Evolutionary conservation across 192 early-diverging fungal species (phyloP).

Genomic region (Podila epigama): DNA sequence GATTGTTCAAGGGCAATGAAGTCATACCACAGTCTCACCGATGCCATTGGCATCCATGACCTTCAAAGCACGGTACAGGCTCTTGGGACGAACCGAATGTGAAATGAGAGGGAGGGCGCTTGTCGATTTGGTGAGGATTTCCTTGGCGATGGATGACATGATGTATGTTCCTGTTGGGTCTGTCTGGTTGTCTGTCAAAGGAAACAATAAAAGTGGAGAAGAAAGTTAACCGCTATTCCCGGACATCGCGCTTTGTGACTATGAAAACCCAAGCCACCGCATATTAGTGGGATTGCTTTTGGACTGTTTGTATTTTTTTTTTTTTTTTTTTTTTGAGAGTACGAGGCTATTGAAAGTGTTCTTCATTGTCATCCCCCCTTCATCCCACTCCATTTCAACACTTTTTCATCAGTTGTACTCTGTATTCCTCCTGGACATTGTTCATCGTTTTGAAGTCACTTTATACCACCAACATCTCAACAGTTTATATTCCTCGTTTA

Average conservation of each 20-base stretch:
- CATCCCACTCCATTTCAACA: background rate
- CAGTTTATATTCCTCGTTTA: background rate
- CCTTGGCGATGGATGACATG: conserved; percentile 48
- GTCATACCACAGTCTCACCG: conserved; percentile 47
- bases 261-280: no score
- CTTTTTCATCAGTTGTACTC: no score
- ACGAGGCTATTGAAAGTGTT: background rate
- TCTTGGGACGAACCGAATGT: conserved; percentile 40
- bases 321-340: conserved; percentile 8
- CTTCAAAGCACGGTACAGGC: conserved; percentile 37
- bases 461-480: background rate
- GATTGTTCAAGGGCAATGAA: background rate
- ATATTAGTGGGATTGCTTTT: background rate
- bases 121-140: conserved; percentile 46
- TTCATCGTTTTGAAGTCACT: background rate
- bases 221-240: no score
- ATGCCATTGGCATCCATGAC: conserved; percentile 42
- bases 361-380: background rate
- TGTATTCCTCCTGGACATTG: background rate
- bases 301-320: no score
- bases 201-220: no score
- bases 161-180: no score
- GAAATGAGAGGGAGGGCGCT: conserved; percentile 42
- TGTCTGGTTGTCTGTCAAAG: no score
- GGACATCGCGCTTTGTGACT: no score